Percentiles rank a stretch among this genome's conserved stretches.
phyloP scores from a whole-genome alignment of 169 alveolate genomes.

The Eimeria sp. region DNA sequence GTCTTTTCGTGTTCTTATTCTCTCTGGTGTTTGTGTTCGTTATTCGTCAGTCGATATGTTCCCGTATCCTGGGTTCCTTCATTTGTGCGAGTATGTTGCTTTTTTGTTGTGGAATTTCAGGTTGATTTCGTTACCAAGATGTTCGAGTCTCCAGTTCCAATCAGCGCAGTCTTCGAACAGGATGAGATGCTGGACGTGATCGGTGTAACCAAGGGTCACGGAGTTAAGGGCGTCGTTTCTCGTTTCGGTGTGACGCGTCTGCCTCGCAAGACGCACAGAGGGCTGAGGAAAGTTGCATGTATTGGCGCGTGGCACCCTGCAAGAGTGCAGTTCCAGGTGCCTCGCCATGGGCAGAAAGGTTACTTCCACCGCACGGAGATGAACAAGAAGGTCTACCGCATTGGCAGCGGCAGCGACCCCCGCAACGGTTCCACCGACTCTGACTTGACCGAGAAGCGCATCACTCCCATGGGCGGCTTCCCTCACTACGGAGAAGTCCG shows the following conservation, averaged over 20 bases:
- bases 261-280: slow-evolving; percentile 99
- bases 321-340: slow-evolving; percentile 99
- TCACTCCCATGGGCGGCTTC: slow-evolving; percentile 99
- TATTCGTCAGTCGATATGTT: not conserved
- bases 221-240: slow-evolving; percentile 99
- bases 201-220: slow-evolving; percentile 99
- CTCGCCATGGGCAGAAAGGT: slow-evolving; percentile 99
- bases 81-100: not conserved
- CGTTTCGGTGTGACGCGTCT: slow-evolving; percentile 99
- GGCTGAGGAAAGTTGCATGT: slow-evolving; percentile 99
- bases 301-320: slow-evolving; percentile 99
- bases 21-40: not conserved
- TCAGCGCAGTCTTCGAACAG: slow-evolving; percentile 97
- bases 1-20: not conserved
- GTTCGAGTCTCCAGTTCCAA: slow-evolving; percentile 99
- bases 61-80: no score
- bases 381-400: slow-evolving; percentile 99
- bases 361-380: slow-evolving; percentile 99
- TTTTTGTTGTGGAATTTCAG: slow-evolving; percentile 74
- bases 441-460: slow-evolving; percentile 99
- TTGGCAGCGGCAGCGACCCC: slow-evolving; percentile 95
- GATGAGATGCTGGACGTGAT: slow-evolving; percentile 99
- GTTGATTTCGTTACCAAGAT: slow-evolving; percentile 97
- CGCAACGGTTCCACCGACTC: slow-evolving; percentile 98
- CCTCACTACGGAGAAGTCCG: slow-evolving; percentile 99